Base-by-base conservation (phyloP, 176 grass and related monocot species). In the Zoysia japonica region DNA sequence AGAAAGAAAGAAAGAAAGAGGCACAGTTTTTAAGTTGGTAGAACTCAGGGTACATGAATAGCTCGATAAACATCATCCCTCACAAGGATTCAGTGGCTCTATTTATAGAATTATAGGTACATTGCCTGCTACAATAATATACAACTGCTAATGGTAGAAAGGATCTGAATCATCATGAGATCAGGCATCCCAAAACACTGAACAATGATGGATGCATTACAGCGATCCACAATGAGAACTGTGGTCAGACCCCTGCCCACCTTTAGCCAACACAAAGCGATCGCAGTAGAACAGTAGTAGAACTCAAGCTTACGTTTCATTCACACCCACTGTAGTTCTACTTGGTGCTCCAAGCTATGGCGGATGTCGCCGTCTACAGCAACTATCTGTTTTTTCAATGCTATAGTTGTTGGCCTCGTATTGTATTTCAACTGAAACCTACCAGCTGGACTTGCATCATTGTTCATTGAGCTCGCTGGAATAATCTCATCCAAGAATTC, bases 401-500 rank as follows among this genome's bases (percentile, higher is more conserved):
- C 77, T 75, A 89, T 38, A 50, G 82, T 82, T 15, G 86, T 62
- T 56, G 92, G 73, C 66, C 57, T 92, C 14, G 90, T 93, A 40
- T 86, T 91, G 70, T 86, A 95, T 46, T 96, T 93, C 40, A 79
- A 56, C 47, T 89, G 86, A 61, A 96, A 96, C 72, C 87, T 88
- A 53, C 78, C 86, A 9, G 41, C 80, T 28, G 85, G 72, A 68
- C 50, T 70, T 0, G 41, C 7, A 16, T 63, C 75, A 3, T 65
- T 83, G 52, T 68, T 88, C 40, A 62, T 51, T 11, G 11, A 70
- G 59, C 15, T 68, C 52, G 77, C 88, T 1, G 73, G 78, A 40
- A 80, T 49, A 53, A 89, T 67, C 82, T 93, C 96, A 12, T 91
- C 68, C 82, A 93, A 75, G 61, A 99, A 99, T 85, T 99, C 96